Conservation (phyloP, 202 grass and related monocot genomes). For the Bolboschoenoplectus hybrid region DNA sequence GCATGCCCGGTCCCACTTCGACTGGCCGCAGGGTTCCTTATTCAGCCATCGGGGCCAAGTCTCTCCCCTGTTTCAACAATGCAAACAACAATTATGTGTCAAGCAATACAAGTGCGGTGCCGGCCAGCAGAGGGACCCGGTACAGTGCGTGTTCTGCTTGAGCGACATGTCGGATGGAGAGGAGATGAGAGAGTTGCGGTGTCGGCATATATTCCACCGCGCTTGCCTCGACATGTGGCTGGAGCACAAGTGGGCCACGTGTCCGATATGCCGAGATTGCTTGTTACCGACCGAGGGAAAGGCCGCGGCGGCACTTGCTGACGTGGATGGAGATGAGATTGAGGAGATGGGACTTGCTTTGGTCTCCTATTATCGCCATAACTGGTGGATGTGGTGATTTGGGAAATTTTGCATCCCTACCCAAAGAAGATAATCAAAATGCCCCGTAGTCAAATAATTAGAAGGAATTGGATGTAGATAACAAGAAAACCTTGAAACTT, state of each 20-base stretch:
- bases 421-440: constrained; percentile 20
- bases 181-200: constrained; percentile 66
- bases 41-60: not conserved
- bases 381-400: constrained; percentile 32
- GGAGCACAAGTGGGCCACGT: constrained; percentile 49
- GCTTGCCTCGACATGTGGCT: constrained; percentile 71
- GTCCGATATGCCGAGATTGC: constrained; percentile 73
- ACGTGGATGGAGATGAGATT: not conserved
- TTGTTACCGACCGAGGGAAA: constrained; percentile 37
- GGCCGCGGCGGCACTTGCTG: not conserved
- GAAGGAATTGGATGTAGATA: not conserved
- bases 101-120: constrained; percentile 25
- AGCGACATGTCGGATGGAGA: constrained; percentile 52
- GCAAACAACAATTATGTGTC: constrained; percentile 19
- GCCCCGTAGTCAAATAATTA: not conserved
- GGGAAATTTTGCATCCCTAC: constrained; percentile 3
- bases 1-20: constrained; percentile 25
- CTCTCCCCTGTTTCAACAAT: not conserved
- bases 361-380: constrained; percentile 1
- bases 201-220: constrained; percentile 71
- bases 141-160: constrained; percentile 67
- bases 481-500: not conserved
- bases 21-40: constrained; percentile 28
- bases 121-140: not conserved
- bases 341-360: constrained; percentile 15